Evolutionary conservation across 345 rosid species (phyloP), one percentile per base, ranked within the genome.

Genomic region (Abelmoschus esculentus): DNA sequence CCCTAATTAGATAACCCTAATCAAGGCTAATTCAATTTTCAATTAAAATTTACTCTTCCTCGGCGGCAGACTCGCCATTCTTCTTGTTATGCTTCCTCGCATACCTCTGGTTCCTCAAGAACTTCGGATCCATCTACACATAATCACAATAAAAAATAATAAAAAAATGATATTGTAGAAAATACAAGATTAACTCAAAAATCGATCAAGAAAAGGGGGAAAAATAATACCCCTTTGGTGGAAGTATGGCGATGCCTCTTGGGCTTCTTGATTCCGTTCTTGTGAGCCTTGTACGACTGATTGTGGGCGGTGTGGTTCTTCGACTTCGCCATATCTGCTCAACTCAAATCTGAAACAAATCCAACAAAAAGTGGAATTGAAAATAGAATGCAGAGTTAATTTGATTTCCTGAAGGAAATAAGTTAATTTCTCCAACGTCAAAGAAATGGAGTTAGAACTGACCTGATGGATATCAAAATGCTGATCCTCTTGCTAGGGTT

Each of bases 261-360:
- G n/a, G 99, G 98, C 70, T 90, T 95, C 95, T 92, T 95, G 83
- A 95, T 95, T 65, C 99, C 99, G 55, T 95, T 22, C 26, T 22
- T 22, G 26, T 22, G 26, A 22, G 26, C 26, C 26, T 22, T 22
- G 26, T 22, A 22, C 1, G 99, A 95, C 81, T 95, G 99, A 85
- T 95, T 95, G 77, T 92, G 97, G 6, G 98, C 98, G 0, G 99
- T 95, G 86, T 95, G 99, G 54, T 95, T 95, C 97, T 95, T 95
- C 72, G 99, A 95, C 89, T 95, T 95, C 15, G 99, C 99, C 99
- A 95, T 95, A 61, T 83, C 91, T 87, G 72, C 72, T 13, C 59
- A 38, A 50, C 47, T 56, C 9, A 12, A n/a, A 18, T 63, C 26
- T 17, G 10, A 32, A 32, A 3, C 36, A 5, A 32, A 32, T 32